Evolutionary conservation across 768 basidiomycete genomes (phyloP), one percentile per base, ranked within the genome.

Genomic region (Suillus luteus): DNA sequence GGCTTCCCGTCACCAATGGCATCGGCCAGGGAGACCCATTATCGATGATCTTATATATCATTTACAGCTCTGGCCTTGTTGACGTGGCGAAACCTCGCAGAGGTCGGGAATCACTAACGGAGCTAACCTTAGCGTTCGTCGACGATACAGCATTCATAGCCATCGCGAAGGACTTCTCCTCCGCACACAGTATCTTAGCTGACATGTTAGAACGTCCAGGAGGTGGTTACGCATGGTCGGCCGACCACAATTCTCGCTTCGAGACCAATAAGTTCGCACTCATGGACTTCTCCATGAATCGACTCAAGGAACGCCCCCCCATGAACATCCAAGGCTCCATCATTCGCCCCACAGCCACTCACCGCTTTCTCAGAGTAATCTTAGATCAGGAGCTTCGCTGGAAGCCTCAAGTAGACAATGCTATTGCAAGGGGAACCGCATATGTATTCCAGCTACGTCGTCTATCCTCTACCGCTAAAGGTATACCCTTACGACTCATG

Each of bases 291-390:
- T 41, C 40, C 0, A 59, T 37, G 40, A 59, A 59, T 3, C 0
- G 15, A 11, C 10, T 7, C 0, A 59, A 24, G 9, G 17, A 19
- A 0, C 4, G 41, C 6, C 40, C 59, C 0, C 1, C 12, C 6
- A 35, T 59, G 38, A 10, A 10, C 22, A 19, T 58, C 9, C 35
- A 41, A 5, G 33, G 24, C 1, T 12, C 40, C 0, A 2, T 38
- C 14, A 59, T 54, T 11, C 4, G 3, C 6, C 41, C 44, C 3
- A 27, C 49, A 0, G 6, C 49, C 2, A 27, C 49, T 3, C 59
- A 60, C 5, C 77, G 73, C 44, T 75, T 72, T 62, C 69, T 78
- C 0, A 75, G 77, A 1, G 67, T 76, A 0, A 41, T 69, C 8
- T 27, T 76, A 0, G 70, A 78, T 61, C 52, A 63, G 14, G 55